These are phyloP conservation scores for Aspergillus egyptiacus DNA, from an alignment of 495 filamentous ascomycete species.

Conservation along the genomic window DNA sequence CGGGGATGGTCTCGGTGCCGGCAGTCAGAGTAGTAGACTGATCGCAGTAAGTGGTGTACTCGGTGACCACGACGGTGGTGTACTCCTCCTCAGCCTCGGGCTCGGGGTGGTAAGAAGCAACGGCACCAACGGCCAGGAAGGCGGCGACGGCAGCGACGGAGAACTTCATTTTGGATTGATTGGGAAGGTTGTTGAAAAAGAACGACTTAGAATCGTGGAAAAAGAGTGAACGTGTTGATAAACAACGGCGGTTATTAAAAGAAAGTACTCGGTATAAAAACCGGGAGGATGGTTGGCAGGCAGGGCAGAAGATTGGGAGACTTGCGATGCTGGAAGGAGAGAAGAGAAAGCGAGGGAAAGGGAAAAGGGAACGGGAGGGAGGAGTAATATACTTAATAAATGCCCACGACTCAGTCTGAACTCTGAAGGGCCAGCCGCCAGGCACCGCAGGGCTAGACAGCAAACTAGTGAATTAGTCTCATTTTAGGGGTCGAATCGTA, in stretches of 20 bases:
- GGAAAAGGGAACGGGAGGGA: conserved; percentile 1
- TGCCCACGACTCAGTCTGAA: no score
- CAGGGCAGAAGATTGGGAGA: conserved; percentile 20
- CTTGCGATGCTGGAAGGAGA: conserved; percentile 15
- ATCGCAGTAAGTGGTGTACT: conserved; percentile 84
- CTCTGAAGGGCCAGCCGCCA: no score
- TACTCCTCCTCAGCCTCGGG: conserved; percentile 47
- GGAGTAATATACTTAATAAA: conserved; percentile 5
- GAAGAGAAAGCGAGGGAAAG: conserved; percentile 10
- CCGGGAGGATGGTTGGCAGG: conserved; percentile 21
- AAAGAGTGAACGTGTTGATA: conserved; percentile 20
- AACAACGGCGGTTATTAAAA: conserved; percentile 31
- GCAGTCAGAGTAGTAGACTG: conserved; percentile 63
- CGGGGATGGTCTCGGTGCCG: conserved; percentile 68
- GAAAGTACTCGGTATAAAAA: conserved; percentile 49
- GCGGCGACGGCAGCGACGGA: conserved; percentile 66
- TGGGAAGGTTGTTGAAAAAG: conserved; percentile 18
- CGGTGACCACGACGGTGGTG: conserved; percentile 73
- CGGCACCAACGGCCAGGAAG: conserved; percentile 54
- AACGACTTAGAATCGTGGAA: conserved; percentile 14
- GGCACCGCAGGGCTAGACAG: no score
- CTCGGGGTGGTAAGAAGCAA: conserved; percentile 24
- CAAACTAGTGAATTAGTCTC: not conserved
- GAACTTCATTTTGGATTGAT: conserved; percentile 76
- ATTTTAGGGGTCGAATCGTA: not conserved